Evolutionary conservation across 2,329 filamentous ascomycete genomes (phyloP).

Genomic region (Botrytis porri): DNA sequence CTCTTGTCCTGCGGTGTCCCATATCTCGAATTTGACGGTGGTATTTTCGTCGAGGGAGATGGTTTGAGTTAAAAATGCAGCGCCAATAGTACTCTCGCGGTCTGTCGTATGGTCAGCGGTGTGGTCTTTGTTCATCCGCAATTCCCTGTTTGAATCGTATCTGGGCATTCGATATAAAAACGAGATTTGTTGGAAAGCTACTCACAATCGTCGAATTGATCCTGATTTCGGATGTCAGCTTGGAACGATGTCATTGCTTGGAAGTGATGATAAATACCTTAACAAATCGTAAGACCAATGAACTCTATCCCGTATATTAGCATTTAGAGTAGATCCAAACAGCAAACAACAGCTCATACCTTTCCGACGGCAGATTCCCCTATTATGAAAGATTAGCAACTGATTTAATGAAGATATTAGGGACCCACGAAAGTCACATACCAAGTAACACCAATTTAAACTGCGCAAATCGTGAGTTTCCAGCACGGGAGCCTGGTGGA

Average conservation of each 20-base stretch:
- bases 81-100: conserved; percentile 49
- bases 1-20: conserved; percentile 98
- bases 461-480: conserved; percentile 89
- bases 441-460: conserved; percentile 98
- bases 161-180: neutral
- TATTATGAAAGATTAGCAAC: conserved; percentile 48
- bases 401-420: neutral
- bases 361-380: conserved; percentile 99
- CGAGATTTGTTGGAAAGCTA: neutral
- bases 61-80: conserved; percentile 97
- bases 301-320: conserved; percentile 62
- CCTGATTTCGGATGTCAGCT: conserved; percentile 49
- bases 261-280: conserved; percentile 63
- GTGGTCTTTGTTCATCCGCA: conserved; percentile 5
- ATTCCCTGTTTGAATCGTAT: neutral
- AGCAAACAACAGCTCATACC: conserved; percentile 50
- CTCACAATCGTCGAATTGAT: conserved; percentile 84
- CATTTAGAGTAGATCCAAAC: conserved; percentile 19
- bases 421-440: conserved; percentile 48
- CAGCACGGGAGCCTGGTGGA: conserved; percentile 58
- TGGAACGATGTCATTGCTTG: neutral
- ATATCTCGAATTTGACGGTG: conserved; percentile 99
- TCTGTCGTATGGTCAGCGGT: conserved; percentile 14
- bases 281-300: conserved; percentile 94
- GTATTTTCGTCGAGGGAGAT: conserved; percentile 97